phyloP scores from a whole-genome alignment of 176 grass and related monocot genomes.

The Oryza glaberrima region DNA sequence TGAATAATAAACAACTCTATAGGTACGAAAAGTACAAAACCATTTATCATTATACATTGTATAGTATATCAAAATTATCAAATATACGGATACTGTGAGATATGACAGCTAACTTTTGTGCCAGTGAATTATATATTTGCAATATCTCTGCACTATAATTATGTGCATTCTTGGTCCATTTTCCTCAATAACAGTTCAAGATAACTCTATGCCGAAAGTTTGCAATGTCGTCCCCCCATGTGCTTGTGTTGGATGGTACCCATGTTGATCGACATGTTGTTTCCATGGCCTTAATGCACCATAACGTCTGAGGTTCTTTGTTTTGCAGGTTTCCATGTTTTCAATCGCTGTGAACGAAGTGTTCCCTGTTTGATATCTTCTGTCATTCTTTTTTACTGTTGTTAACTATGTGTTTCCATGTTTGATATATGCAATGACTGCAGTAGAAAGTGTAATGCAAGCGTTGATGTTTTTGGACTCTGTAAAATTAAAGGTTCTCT shows the following conservation, averaged over 20 bases:
- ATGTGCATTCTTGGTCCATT: background rate
- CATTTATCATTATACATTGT: background rate
- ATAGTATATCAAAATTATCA: background rate
- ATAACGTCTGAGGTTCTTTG: background rate
- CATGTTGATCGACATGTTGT: background rate
- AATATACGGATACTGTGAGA: background rate
- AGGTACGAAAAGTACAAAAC: background rate
- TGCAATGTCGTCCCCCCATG: background rate
- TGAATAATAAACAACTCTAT: background rate
- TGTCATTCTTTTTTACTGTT: background rate
- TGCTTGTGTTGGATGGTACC: background rate
- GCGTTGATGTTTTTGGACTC: background rate
- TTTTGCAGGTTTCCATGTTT: background rate
- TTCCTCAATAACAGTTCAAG: background rate
- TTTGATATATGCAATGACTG: background rate
- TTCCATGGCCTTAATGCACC: background rate
- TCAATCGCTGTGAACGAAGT: no score
- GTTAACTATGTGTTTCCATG: background rate
- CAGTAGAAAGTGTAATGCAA: background rate
- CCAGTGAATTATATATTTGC: background rate
- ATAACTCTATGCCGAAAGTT: background rate
- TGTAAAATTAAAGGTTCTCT: background rate
- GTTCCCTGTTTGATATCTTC: no score
- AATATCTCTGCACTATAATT: background rate
- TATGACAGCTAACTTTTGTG: background rate